phyloP scores from a whole-genome alignment of 208 protist species.

The Wallacemonas sp. region DNA sequence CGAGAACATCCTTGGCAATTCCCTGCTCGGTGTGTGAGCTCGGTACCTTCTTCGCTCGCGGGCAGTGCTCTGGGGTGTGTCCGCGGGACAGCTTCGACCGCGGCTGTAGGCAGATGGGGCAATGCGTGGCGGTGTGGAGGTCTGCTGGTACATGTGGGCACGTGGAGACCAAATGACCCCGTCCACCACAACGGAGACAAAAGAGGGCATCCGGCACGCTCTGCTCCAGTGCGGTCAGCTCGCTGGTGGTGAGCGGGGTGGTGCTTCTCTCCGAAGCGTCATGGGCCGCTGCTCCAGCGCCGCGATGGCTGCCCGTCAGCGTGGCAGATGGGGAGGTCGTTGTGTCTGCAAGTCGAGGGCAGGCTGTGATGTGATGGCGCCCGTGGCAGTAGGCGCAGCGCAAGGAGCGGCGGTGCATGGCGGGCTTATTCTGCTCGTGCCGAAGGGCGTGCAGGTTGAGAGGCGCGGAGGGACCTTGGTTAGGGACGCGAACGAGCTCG shows the following conservation, averaged over 20 bases:
- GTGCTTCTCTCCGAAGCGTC: neutral
- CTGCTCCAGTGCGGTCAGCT: constrained; percentile 8
- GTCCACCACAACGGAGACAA: constrained; percentile 66
- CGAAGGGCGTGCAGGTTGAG: constrained; percentile 48
- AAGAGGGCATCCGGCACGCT: constrained; percentile 30
- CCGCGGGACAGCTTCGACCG: constrained; percentile 12
- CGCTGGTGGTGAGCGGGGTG: neutral
- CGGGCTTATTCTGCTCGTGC: constrained; percentile 44
- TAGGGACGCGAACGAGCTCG: constrained; percentile 50
- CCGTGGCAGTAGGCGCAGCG: constrained; percentile 85
- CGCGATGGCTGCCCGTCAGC: neutral
- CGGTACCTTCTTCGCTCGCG: constrained; percentile 46
- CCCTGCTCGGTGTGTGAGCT: constrained; percentile 34
- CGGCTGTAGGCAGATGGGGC: constrained; percentile 50
- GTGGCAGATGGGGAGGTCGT: neutral
- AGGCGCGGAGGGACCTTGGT: constrained; percentile 36
- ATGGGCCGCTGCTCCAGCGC: neutral
- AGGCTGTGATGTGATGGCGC: constrained; percentile 72
- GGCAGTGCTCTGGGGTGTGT: constrained; percentile 51
- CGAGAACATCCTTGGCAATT: constrained; percentile 16
- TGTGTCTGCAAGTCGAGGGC: constrained; percentile 37
- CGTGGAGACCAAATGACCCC: constrained; percentile 47
- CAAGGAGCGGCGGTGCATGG: constrained; percentile 54
- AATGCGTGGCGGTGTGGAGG: constrained; percentile 50
- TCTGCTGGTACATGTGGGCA: constrained; percentile 39